Conservation (phyloP, 2,329 filamentous ascomycete species). For the Fonsecaea erecta region DNA sequence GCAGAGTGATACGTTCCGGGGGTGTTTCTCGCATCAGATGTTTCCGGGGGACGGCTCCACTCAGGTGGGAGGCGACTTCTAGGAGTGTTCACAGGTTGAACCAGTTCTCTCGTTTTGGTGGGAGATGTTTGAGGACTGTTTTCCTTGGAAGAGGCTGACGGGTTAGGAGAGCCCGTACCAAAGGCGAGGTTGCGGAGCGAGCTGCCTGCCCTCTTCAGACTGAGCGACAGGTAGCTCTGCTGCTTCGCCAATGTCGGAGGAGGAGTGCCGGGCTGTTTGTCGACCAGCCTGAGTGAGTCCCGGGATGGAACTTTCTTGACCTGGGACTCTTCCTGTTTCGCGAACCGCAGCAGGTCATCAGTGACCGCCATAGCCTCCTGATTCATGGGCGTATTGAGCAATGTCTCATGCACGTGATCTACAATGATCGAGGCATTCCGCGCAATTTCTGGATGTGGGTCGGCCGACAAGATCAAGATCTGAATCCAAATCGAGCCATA, state of each 20-base stretch:
- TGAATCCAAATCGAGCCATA: slow-evolving; percentile 96
- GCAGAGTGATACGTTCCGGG: slow-evolving; percentile 76
- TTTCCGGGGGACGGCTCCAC: slow-evolving; percentile 71
- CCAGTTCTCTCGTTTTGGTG: slow-evolving; percentile 37
- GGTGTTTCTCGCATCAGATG: slow-evolving; percentile 69
- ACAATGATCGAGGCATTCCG: slow-evolving; percentile 82
- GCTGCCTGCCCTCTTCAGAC: slow-evolving; percentile 66
- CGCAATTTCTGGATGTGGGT: slow-evolving; percentile 92
- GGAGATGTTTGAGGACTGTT: slow-evolving; percentile 38
- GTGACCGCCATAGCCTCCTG: slow-evolving; percentile 72
- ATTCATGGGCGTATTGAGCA: slow-evolving; percentile 78
- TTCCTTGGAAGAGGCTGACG: slow-evolving; percentile 44
- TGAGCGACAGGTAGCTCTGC: slow-evolving; percentile 65
- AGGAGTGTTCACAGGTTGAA: slow-evolving; percentile 44
- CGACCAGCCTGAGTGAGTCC: slow-evolving; percentile 31
- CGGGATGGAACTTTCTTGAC: slow-evolving; percentile 34
- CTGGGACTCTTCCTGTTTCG: slow-evolving; percentile 30
- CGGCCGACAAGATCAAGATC: slow-evolving; percentile 84
- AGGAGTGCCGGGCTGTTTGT: slow-evolving; percentile 49
- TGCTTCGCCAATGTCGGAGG: slow-evolving; percentile 57
- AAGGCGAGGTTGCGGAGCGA: slow-evolving; percentile 66
- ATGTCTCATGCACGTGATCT: slow-evolving; percentile 78
- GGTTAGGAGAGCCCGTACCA: slow-evolving; percentile 44
- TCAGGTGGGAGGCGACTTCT: slow-evolving; percentile 61
- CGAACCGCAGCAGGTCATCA: slow-evolving; percentile 64